Evolutionary conservation across 805 yeast species (phyloP), one percentile per base, ranked within the genome.

Genomic region (Scheffersomyces lignosus): DNA sequence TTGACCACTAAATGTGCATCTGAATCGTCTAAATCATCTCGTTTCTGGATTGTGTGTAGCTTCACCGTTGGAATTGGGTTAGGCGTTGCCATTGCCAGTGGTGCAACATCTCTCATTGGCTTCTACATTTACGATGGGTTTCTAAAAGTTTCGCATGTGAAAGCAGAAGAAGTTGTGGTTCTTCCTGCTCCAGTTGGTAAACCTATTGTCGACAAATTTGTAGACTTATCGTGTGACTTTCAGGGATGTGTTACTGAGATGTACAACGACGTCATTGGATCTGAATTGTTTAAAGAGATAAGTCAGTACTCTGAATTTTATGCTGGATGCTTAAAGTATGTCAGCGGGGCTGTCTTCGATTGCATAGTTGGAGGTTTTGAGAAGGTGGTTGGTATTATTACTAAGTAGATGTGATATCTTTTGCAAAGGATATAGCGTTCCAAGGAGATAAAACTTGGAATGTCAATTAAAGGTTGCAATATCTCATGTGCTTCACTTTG

Each of bases 21-120:
- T n/a, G n/a, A n/a, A n/a, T n/a, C n/a, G n/a, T n/a, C n/a, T n/a
- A 25, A 40, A 20, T 20, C 24, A 7, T 27, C 41, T 4, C 33
- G 37, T 5, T 33, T 53, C 5, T 58, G 62, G 54, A 18, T 63
- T 8, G 16, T 64, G 4, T 63, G 62, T 33, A 52, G 68, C 37
- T 65, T 67, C 40, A 47, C 66, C 1, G 18, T 66, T 15, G 72
- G 72, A 1, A 48, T 66, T 24, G 68, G 71, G 1, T 47, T 68
- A 14, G 72, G 73, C 2, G 38, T 56, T 15, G 53, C 59, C 1
- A 29, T 58, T 27, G 53, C 64, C 9, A 52, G 44, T 34, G 59
- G 61, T 7, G 41, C 64, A 12, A 44, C 55, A 4, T 49, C 51
- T 7, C 28, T 48, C 4, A 27, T 47, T 23, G 49, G 48, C 2